Percentiles rank a stretch among this genome's conserved stretches.
phyloP scores from a whole-genome alignment of 2,329 filamentous ascomycete genomes.

The Clarireedia hainanense region DNA sequence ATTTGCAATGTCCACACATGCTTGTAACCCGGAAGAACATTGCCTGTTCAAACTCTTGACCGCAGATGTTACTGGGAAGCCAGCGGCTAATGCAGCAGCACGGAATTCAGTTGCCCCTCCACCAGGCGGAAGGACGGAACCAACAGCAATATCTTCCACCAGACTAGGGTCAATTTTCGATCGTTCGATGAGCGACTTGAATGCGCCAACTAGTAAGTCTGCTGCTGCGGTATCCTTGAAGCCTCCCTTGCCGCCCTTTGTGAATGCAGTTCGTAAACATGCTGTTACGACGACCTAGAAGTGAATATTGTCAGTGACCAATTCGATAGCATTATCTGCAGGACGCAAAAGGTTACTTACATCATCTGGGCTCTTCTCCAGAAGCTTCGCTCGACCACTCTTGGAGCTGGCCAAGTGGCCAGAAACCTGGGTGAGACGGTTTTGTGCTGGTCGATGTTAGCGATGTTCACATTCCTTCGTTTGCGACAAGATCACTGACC shows the following conservation, averaged over 20 bases:
- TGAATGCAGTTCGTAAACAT: slow-evolving; percentile 84
- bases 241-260: slow-evolving; percentile 83
- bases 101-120: slow-evolving; percentile 96
- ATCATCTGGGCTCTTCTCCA: slow-evolving; percentile 61
- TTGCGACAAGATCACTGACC: slow-evolving; percentile 14
- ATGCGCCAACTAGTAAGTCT: slow-evolving; percentile 76
- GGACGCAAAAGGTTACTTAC: slow-evolving; percentile 33
- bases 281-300: slow-evolving; percentile 78
- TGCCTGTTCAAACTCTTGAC: slow-evolving; percentile 87
- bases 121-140: slow-evolving; percentile 83
- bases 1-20: slow-evolving; percentile 89
- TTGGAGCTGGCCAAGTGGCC: slow-evolving; percentile 47
- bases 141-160: slow-evolving; percentile 89
- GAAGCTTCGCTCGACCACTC: slow-evolving; percentile 33
- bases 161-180: slow-evolving; percentile 82
- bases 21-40: slow-evolving; percentile 88
- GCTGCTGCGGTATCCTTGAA: slow-evolving; percentile 92
- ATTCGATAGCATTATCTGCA: background rate
- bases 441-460: slow-evolving; percentile 25
- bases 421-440: slow-evolving; percentile 44
- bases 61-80: slow-evolving; percentile 79
- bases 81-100: slow-evolving; percentile 81
- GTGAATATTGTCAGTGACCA: slow-evolving; percentile 20
- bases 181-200: slow-evolving; percentile 73
- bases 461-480: slow-evolving; percentile 6